Evolutionary conservation across 1,284 basidiomycete genomes (phyloP).

Genomic region (Neotropicomus parvogracilis): DNA sequence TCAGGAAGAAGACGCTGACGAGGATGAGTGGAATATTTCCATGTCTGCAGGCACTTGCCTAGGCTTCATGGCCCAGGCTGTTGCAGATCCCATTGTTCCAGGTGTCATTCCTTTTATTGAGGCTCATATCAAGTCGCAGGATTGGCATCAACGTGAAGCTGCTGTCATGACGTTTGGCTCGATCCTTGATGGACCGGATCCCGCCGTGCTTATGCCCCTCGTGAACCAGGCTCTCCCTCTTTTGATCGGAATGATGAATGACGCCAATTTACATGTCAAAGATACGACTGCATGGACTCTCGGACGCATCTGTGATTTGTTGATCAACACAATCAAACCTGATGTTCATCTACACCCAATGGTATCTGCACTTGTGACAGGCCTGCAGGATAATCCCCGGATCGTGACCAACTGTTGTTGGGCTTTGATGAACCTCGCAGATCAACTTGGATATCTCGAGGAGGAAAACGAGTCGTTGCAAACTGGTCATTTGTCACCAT

Average conservation of each 20-base stretch:
- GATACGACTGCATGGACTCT: constrained; percentile 99
- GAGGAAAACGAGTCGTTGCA: constrained; percentile 48
- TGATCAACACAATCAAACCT: constrained; percentile 85
- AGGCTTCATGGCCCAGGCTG: constrained; percentile 84
- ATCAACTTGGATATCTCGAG: constrained; percentile 72
- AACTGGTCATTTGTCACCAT: constrained; percentile 75
- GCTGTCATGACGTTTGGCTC: constrained; percentile 98
- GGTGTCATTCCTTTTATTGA: constrained; percentile 98
- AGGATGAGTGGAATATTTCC: constrained; percentile 98
- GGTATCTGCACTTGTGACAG: constrained; percentile 79
- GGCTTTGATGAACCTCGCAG: constrained; percentile 92
- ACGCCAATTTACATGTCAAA: constrained; percentile 84
- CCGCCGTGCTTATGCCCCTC: constrained; percentile 80
- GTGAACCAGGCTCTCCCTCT: constrained; percentile 94
- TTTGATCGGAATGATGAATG: constrained; percentile 94
- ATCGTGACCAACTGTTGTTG: constrained; percentile 96
- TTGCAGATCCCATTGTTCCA: constrained; percentile 88
- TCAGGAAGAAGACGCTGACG: constrained; percentile 96
- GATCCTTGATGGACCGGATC: constrained; percentile 94
- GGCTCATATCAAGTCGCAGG: constrained; percentile 84
- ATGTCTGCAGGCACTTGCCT: constrained; percentile 98
- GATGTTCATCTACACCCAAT: constrained; percentile 86
- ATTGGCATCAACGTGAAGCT: constrained; percentile 96
- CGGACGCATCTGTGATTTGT: constrained; percentile 89
- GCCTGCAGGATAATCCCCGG: constrained; percentile 78